Evolutionary conservation across 2,329 filamentous ascomycete genomes (phyloP).

Genomic region (Colletotrichum shisoi): DNA sequence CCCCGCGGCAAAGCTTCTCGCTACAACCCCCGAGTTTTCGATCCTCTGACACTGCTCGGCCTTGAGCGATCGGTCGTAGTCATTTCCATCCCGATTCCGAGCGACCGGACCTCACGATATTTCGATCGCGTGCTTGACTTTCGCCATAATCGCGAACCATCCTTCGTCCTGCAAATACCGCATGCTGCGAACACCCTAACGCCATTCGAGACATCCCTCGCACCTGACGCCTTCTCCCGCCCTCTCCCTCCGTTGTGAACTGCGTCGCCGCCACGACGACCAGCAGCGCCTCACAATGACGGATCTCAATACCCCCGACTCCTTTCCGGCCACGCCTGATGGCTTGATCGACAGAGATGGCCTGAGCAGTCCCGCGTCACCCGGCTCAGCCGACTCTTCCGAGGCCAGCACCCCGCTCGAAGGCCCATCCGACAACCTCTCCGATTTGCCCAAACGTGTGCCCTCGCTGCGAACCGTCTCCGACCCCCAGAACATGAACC

Average conservation of each 20-base stretch:
- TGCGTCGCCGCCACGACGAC: neutral
- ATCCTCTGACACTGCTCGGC: constrained; percentile 23
- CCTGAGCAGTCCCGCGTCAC: constrained; percentile 52
- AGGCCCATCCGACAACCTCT: constrained; percentile 45
- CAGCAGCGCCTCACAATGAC: constrained; percentile 27
- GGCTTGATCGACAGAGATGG: constrained; percentile 50
- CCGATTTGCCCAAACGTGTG: constrained; percentile 59
- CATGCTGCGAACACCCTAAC: constrained; percentile 23
- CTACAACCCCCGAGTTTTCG: constrained; percentile 27
- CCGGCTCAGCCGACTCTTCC: constrained; percentile 57
- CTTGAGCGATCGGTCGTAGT: constrained; percentile 27
- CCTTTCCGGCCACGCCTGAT: constrained; percentile 57
- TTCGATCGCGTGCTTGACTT: constrained; percentile 18
- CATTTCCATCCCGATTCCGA: neutral
- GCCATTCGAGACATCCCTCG: constrained; percentile 4
- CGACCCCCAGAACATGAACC: constrained; percentile 71
- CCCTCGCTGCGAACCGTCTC: constrained; percentile 68
- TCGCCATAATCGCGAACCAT: neutral
- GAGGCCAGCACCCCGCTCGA: constrained; percentile 60
- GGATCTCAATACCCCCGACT: constrained; percentile 45
- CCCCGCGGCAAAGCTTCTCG: constrained; percentile 28
- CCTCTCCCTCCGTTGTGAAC: constrained; percentile 5
- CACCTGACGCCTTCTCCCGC: neutral
- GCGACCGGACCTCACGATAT: constrained; percentile 13
- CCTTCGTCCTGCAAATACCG: neutral